These are phyloP conservation scores for Silybum marianum DNA, from an alignment of 129 eudicot genomes.

Conservation along the genomic window DNA sequence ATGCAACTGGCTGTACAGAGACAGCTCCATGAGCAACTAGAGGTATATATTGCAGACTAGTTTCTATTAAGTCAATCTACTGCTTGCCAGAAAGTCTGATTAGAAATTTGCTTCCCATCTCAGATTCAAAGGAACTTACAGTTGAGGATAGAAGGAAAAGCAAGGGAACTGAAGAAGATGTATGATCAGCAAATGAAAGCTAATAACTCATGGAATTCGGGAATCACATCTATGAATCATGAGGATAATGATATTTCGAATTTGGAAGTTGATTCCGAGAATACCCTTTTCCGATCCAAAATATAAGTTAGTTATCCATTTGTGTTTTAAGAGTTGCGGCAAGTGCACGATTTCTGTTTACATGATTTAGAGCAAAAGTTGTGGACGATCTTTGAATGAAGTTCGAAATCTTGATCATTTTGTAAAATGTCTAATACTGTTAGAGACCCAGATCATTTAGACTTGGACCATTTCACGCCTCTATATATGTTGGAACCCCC, in stretches of 20 bases:
- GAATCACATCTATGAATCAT: conserved; percentile 24
- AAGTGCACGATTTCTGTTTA: conserved; percentile 13
- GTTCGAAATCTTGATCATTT: neutral
- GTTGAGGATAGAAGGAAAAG: conserved; percentile 78
- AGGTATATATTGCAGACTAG: conserved; percentile 37
- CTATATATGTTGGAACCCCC: too few species aligned
- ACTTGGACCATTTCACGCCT: neutral
- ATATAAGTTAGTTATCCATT: conserved; percentile 41
- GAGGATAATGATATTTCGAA: conserved; percentile 35
- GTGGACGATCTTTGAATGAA: neutral
- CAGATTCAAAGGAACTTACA: conserved; percentile 78
- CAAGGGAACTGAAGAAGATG: conserved; percentile 69
- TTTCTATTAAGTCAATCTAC: neutral
- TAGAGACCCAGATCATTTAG: too few species aligned
- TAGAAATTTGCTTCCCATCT: neutral
- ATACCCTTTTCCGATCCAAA: conserved; percentile 39
- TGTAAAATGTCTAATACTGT: neutral
- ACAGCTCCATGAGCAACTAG: conserved; percentile 83
- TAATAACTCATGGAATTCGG: conserved; percentile 30
- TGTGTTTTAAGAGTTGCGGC: conserved; percentile 5
- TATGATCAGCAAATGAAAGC: conserved; percentile 65
- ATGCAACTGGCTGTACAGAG: conserved; percentile 79
- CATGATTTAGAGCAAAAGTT: neutral
- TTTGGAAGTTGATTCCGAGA: conserved; percentile 43
- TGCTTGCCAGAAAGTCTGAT: conserved; percentile 3